These are phyloP conservation scores for Nakazawaea wickerhamii DNA, from an alignment of 805 yeast species.

Conservation along the genomic window DNA sequence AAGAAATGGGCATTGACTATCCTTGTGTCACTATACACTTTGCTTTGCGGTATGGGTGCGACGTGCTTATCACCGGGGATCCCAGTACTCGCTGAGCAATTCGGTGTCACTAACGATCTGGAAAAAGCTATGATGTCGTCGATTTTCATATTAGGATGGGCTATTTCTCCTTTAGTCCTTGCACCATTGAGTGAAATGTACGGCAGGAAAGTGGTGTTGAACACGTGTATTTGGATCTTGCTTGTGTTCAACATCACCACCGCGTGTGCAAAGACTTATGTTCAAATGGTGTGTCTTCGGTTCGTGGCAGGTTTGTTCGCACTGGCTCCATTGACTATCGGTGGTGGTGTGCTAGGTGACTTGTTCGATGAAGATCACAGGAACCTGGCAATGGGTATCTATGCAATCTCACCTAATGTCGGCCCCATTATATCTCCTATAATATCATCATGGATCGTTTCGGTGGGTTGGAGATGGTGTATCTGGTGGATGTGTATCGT, in stretches of 20 bases:
- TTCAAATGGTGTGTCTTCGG: conserved; percentile 52
- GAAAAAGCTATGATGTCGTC: conserved; percentile 52
- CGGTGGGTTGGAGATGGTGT: conserved; percentile 54
- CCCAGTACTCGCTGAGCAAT: conserved; percentile 37
- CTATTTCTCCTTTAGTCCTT: conserved; percentile 56
- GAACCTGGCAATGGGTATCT: conserved; percentile 50
- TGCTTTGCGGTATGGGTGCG: conserved; percentile 57
- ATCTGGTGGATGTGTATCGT: conserved; percentile 53
- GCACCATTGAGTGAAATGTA: conserved; percentile 65
- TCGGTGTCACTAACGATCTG: conserved; percentile 34
- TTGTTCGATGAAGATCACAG: conserved; percentile 46
- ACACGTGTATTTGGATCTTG: conserved; percentile 42
- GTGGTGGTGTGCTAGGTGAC: conserved; percentile 66
- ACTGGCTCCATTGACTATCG: conserved; percentile 60
- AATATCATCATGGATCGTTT: conserved; percentile 1
- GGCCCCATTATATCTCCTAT: conserved; percentile 3
- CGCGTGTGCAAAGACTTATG: conserved; percentile 49
- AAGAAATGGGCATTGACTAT: conserved; percentile 38
- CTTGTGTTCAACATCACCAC: conserved; percentile 50
- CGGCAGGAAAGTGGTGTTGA: conserved; percentile 55
- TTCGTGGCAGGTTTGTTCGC: conserved; percentile 62
- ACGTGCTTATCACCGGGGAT: conserved; percentile 60
- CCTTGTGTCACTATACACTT: conserved; percentile 49
- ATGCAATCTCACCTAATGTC: conserved; percentile 16
- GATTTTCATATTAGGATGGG: conserved; percentile 64